Conservation (phyloP, 306 rosid species). For the Vigna nakashimae region DNA sequence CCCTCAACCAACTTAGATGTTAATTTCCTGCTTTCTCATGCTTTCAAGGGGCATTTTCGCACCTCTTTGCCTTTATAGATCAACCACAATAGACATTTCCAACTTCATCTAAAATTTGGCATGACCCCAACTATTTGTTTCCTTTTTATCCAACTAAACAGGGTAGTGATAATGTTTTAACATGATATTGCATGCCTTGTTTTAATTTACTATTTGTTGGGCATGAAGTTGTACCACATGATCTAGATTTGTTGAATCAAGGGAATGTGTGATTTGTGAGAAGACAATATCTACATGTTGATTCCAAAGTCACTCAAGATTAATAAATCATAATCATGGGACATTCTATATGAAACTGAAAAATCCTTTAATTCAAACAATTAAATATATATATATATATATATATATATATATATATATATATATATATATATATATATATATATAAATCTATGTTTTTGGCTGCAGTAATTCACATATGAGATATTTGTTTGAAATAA, state of each 20-base stretch:
- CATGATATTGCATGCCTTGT: not conserved
- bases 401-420: not conserved
- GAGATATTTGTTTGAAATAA: not conserved
- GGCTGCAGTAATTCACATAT: not conserved
- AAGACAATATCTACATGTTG: not conserved
- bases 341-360: not conserved
- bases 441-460: no score
- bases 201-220: no score
- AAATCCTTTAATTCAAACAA: not conserved
- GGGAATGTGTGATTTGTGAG: not conserved
- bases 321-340: not conserved
- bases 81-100: not conserved
- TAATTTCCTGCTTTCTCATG: not conserved
- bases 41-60: not conserved
- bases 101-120: slow-evolving; percentile 2
- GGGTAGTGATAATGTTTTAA: not conserved
- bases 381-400: not conserved
- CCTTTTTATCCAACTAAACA: no score
- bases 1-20: not conserved
- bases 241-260: not conserved
- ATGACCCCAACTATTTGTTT: not conserved
- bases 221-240: not conserved
- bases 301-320: slow-evolving; percentile 2
- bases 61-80: not conserved
- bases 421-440: not conserved